These are phyloP conservation scores for Circinella umbellata DNA, from an alignment of 371 early-diverging fungal species.

Conservation along the genomic window DNA sequence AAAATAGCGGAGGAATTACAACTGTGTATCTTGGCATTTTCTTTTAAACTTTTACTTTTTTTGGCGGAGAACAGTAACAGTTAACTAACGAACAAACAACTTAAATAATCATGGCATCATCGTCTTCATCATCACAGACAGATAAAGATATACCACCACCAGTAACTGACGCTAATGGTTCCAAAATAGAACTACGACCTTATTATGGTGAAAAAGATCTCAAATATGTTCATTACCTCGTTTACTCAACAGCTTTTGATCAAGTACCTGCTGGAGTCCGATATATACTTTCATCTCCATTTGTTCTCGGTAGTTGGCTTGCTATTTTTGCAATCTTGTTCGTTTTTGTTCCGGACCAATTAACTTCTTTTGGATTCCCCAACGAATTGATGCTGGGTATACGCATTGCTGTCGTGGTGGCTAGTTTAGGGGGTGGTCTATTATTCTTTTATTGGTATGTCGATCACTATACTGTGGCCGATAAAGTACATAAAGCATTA, in stretches of 20 bases:
- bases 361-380: constrained; percentile 24
- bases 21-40: too few species aligned
- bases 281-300: constrained; percentile 34
- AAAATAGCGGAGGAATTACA: too few species aligned
- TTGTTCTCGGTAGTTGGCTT: constrained; percentile 26
- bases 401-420: constrained; percentile 27
- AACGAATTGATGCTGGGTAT: constrained; percentile 17
- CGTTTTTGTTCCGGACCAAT: constrained; percentile 20
- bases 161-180: constrained; percentile 15
- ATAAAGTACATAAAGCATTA: constrained; percentile 39
- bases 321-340: constrained; percentile 24
- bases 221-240: constrained; percentile 48
- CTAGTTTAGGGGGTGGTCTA: constrained; percentile 30
- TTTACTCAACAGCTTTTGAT: constrained; percentile 49
- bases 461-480: constrained; percentile 38
- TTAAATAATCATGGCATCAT: neutral
- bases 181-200: constrained; percentile 44
- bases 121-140: neutral
- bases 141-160: constrained; percentile 8
- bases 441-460: constrained; percentile 38
- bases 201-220: constrained; percentile 46
- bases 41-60: too few species aligned
- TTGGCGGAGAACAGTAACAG: too few species aligned
- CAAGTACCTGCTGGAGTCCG: constrained; percentile 43
- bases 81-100: too few species aligned